phyloP scores from a whole-genome alignment of 2,329 filamentous ascomycete species.

The Coniochaeta sp. region DNA sequence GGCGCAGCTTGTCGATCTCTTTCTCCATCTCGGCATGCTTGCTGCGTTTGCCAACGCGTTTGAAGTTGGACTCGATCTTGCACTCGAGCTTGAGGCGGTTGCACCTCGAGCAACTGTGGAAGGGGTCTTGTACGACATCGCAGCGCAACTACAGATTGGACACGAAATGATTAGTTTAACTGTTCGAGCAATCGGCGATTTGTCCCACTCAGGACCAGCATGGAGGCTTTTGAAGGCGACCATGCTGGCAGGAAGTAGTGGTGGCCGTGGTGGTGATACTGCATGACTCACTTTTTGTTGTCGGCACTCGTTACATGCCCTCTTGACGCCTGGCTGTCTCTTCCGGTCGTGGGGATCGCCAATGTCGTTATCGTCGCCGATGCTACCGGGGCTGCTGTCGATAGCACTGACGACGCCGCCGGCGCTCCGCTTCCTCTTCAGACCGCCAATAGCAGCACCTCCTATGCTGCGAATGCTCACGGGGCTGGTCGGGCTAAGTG shows the following conservation, averaged over 20 bases:
- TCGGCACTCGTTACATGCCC: conserved; percentile 77
- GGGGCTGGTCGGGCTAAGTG: conserved; percentile 46
- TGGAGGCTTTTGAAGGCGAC: neutral
- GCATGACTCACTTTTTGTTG: conserved; percentile 56
- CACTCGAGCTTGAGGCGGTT: conserved; percentile 73
- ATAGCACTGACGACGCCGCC: conserved; percentile 34
- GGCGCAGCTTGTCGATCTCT: conserved; percentile 64
- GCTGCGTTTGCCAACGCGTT: conserved; percentile 71
- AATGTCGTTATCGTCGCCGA: conserved; percentile 51
- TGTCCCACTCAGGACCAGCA: neutral
- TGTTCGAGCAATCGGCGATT: neutral
- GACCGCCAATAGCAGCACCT: conserved; percentile 35
- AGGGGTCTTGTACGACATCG: conserved; percentile 77
- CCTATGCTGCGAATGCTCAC: conserved; percentile 40
- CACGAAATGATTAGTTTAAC: conserved; percentile 9
- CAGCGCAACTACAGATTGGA: conserved; percentile 54
- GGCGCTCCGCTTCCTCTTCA: conserved; percentile 55
- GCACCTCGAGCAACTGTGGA: conserved; percentile 70
- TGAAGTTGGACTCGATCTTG: conserved; percentile 84
- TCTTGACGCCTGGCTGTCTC: conserved; percentile 63
- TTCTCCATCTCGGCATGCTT: conserved; percentile 84
- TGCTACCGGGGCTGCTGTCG: conserved; percentile 57
- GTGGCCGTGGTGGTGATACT: conserved; percentile 6
- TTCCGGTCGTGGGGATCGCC: conserved; percentile 51
- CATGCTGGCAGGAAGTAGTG: neutral